Base-by-base conservation (phyloP, 352 stramenopile genomes). In the Pythium dissimile region DNA sequence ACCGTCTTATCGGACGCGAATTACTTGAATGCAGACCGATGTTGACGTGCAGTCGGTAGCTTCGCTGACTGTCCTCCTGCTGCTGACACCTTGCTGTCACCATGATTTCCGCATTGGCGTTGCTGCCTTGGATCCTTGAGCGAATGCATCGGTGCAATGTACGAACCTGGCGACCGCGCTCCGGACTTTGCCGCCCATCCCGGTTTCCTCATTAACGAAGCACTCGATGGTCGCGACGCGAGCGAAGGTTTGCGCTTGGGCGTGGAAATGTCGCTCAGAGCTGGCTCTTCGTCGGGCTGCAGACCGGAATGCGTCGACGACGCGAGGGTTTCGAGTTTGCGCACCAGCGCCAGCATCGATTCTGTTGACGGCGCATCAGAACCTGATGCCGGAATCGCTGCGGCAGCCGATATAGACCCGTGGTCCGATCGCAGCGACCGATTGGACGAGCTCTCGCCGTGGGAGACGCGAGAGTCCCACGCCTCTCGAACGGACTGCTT, bases 271-370 rank as follows among this genome's bases (percentile, higher is more conserved):
- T 39, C 37, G 24, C 43, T 66, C 18, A 60, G 7, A 5, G 54
- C 41, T 1, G 53, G 60, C 21, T 67, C 52, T 54, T 67, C 60
- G 13, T 66, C 58, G n/a, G 58, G 58, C 34, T 64, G 57, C 10
- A 16, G 23, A 15, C 15, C 26, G 9, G 41, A 49, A 15, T 42
- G 10, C 2, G 30, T 39, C 15, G 48, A 32, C 18, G 57, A 54
- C 16, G 57, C 47, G 16, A 66, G 38, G 3, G 66, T 59, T 42
- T 80, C 75, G 16, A 78, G 64, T 24, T 80, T 73, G 4, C 66
- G 62, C 26, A 74, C 73, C 18, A 77, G 54, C 5, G 65, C 60
- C 15, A 72, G 56, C 45, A 78, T 80, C 13, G 71, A 66, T 21
- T 70, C 62, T 1, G 62, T 67, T 10, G 71, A 77, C n/a, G 58